Evolutionary conservation across 2,329 filamentous ascomycete genomes (phyloP), one percentile per base, ranked within the genome.

Genomic region (Elsinoe necatrix): DNA sequence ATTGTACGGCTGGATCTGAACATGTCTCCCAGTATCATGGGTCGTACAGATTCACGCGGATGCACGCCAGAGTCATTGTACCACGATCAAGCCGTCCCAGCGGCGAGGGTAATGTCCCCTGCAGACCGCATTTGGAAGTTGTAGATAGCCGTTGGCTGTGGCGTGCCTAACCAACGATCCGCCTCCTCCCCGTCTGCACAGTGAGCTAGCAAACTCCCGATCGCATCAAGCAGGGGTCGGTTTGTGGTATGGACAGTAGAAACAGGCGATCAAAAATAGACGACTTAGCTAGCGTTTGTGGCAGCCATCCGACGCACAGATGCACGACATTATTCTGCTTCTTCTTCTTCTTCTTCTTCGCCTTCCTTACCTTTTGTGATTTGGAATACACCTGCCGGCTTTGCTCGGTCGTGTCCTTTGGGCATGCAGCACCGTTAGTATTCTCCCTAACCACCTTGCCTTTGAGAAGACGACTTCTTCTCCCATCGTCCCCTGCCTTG

Each of bases 111-210:
- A 23, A 18, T 29, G 27, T 29, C 48, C 48, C 48, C 48, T 52
- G 48, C 48, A 52, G 48, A 29, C 48, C 48, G 31, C 48, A 52
- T 52, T 52, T n/a, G 48, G 48, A 52, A 52, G 48, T 52, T 37
- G 48, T 52, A 52, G 48, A 39, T 52, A 52, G 48, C 48, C 31
- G 48, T 52, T 52, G 18, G 41, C 41, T 45, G n/a, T n/a, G n/a
- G n/a, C 20, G 25, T 29, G 14, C 27, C 45, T 18, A 25, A 31
- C n/a, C 25, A 18, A 31, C 27, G 16, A 18, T 25, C 25, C 25
- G 45, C 6, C 45, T 50, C 25, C 5, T 11, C 16, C 27, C 16
- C n/a, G 43, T 31, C 43, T 6, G n/a, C 25, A 51, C 12, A 12
- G 14, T 34, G 25, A 18, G 47, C 47, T 34, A 27, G 25, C 29